Base-by-base conservation (phyloP, 2,329 filamentous ascomycete species). In the Apiospora kogelbergensis region DNA sequence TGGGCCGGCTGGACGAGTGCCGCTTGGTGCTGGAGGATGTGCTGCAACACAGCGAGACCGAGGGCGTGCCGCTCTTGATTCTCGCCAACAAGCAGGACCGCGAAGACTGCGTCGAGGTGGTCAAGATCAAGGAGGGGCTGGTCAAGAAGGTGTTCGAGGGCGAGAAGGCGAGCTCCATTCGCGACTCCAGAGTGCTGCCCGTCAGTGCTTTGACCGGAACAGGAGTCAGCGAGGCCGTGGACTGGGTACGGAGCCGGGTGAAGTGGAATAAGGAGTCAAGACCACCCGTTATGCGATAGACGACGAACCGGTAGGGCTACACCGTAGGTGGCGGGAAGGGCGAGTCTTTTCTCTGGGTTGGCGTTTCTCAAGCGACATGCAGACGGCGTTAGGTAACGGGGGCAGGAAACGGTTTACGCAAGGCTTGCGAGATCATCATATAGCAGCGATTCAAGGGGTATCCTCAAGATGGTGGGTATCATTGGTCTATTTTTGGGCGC, bases 61-160 rank as follows among this genome's bases (percentile, higher is more conserved):
- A 94, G 75, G 95, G 96, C 15, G 94, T 99, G 71, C 96, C 96
- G 26, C 86, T 99, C 68, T 83, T 99, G 68, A 93, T 99, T 65
- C 83, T 99, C 73, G 96, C 96, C 71, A 99, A 99, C 80, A 99
- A 99, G 82, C 96, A 99, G 83, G 96, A 99, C 80, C 85, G 95
- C 1, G 96, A 99, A 81, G 96, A 98, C 81, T 98, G 95, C 74
- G 93, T 98, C 67, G 96, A 99, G 85, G 96, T 98, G 2, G 95
- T 98, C 70, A 86, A 94, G 73, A 98, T 99, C 78, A 99, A 99
- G 82, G 96, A 99, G 80, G 96, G 95, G 0, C 85, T 98, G 68
- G 95, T 99, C 66, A 92, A 97, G 81, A 94, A 93, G 83, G 95
- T 99, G 26, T 96, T 97, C 84, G 95, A 98, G 84, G 93, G 96